Percentiles rank a stretch among this genome's conserved stretches.
phyloP scores from a whole-genome alignment of 768 basidiomycete genomes.

The Glaciozyma antarctica region DNA sequence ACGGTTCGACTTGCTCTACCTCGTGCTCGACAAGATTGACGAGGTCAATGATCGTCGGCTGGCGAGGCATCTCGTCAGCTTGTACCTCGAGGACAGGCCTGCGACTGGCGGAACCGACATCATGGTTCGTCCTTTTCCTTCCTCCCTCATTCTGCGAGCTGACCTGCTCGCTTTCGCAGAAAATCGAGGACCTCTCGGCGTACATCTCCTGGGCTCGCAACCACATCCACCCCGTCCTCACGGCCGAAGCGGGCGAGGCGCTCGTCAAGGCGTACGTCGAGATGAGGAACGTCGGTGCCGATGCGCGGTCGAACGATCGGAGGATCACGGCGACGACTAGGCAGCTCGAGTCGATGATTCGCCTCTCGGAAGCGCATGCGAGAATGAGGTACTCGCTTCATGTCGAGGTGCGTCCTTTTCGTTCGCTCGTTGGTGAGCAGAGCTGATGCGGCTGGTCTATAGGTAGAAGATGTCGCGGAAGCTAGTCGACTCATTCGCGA shows the following conservation, averaged over 20 bases:
- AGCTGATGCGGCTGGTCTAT: no score
- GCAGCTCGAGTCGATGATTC: conserved; percentile 91
- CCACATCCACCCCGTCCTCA: conserved; percentile 73
- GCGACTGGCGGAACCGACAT: conserved; percentile 58
- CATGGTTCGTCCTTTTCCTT: conserved; percentile 50
- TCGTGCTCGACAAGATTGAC: conserved; percentile 90
- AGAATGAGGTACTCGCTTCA: conserved; percentile 85
- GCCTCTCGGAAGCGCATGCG: conserved; percentile 85
- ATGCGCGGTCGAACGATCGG: conserved; percentile 76
- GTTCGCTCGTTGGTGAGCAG: neutral
- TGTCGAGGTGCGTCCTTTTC: conserved; percentile 50
- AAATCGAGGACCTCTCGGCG: conserved; percentile 77
- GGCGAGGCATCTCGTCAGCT: conserved; percentile 81
- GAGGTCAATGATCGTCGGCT: conserved; percentile 73
- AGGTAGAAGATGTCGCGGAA: conserved; percentile 70
- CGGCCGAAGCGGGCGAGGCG: conserved; percentile 70
- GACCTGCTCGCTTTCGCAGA: conserved; percentile 45
- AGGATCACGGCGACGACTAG: conserved; percentile 97
- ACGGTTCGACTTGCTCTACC: conserved; percentile 90
- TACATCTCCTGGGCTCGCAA: conserved; percentile 90
- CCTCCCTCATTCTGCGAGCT: neutral
- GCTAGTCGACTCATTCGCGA: conserved; percentile 92
- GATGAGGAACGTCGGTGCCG: conserved; percentile 81
- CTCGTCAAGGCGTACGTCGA: conserved; percentile 85
- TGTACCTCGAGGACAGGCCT: conserved; percentile 88